These are phyloP conservation scores for Kappamyces sp. DNA, from an alignment of 192 early-diverging fungal genomes.

Conservation along the genomic window DNA sequence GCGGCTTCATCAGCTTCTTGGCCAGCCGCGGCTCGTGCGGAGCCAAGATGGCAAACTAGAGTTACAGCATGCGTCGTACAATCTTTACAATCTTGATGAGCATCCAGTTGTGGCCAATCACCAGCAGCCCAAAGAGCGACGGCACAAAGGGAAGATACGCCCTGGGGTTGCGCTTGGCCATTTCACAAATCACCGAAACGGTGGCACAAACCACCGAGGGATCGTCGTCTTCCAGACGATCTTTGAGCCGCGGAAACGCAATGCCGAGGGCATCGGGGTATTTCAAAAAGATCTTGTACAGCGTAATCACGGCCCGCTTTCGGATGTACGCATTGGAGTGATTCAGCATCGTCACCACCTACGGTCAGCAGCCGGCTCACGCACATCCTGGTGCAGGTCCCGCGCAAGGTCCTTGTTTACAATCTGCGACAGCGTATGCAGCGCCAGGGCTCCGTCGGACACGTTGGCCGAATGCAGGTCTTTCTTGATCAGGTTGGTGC, in stretches of 20 bases:
- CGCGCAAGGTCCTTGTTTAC: constrained; percentile 86
- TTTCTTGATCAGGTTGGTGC: constrained; percentile 96
- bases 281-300: constrained; percentile 85
- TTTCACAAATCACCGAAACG: constrained; percentile 94
- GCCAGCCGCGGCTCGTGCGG: constrained; percentile 89
- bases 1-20: constrained; percentile 78
- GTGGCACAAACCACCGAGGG: constrained; percentile 90
- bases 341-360: constrained; percentile 69
- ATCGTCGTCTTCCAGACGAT: constrained; percentile 86
- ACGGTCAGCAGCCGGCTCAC: background rate
- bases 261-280: constrained; percentile 81
- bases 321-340: constrained; percentile 91
- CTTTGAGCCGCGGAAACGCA: constrained; percentile 78
- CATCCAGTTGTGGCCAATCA: constrained; percentile 98
- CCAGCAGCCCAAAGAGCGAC: constrained; percentile 85
- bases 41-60: constrained; percentile 81
- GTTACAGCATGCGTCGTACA: constrained; percentile 36
- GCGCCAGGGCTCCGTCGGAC: constrained; percentile 80
- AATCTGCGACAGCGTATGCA: constrained; percentile 88
- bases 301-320: constrained; percentile 71
- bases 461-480: constrained; percentile 80
- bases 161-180: constrained; percentile 86
- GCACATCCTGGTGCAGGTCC: constrained; percentile 78
- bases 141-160: constrained; percentile 93
- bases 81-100: constrained; percentile 99